Evolutionary conservation across 2,329 filamentous ascomycete species (phyloP).

Genomic region (Calonectria ilicicola): DNA sequence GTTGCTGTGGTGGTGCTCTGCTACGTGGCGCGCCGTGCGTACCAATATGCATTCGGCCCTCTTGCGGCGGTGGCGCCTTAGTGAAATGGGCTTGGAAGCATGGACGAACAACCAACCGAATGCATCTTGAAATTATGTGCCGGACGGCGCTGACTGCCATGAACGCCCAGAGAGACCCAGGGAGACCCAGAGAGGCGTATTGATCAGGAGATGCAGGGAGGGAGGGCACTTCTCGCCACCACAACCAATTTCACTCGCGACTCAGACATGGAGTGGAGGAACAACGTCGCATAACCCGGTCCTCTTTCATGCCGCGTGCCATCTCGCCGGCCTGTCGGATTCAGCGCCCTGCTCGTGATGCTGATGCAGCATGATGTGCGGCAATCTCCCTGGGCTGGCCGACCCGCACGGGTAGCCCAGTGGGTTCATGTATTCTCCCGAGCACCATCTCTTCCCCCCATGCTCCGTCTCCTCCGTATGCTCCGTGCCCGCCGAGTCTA

Average conservation of each 20-base stretch:
- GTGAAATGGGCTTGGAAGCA: not conserved
- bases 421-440: not conserved
- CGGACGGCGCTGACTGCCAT: no score
- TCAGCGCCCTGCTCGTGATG: not conserved
- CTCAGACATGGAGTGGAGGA: not conserved
- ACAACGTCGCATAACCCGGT: not conserved
- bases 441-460: not conserved
- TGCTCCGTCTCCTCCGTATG: not conserved
- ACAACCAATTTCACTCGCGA: not conserved
- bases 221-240: not conserved
- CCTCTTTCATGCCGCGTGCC: not conserved
- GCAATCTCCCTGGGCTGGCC: not conserved
- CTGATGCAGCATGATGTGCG: not conserved
- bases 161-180: not conserved
- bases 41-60: constrained; percentile 7
- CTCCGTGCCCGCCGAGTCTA: not conserved
- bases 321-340: not conserved
- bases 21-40: constrained; percentile 33
- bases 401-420: not conserved
- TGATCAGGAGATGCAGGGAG: not conserved
- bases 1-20: constrained; percentile 25
- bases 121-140: not conserved
- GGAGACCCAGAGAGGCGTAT: no score
- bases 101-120: not conserved
- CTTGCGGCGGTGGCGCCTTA: not conserved